phyloP scores from a whole-genome alignment of 2,329 filamentous ascomycete genomes.

The Ascochyta fabae region DNA sequence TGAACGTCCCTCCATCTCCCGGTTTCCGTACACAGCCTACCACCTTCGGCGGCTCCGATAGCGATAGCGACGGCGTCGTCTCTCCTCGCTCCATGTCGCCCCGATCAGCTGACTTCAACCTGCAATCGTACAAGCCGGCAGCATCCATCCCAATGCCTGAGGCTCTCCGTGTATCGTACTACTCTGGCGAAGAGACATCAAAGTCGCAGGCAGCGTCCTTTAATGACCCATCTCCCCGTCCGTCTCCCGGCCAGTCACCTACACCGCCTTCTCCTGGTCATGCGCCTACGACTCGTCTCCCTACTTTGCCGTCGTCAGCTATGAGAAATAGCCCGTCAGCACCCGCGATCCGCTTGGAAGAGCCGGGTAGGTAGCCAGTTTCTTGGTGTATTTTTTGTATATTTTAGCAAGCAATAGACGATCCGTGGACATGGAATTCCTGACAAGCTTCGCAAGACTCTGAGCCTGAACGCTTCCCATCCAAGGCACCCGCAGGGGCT shows the following conservation, averaged over 20 bases:
- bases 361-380: slow-evolving; percentile 43
- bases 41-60: slow-evolving; percentile 39
- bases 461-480: slow-evolving; percentile 12
- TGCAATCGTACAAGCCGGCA: slow-evolving; percentile 36
- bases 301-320: slow-evolving; percentile 33
- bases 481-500: neutral
- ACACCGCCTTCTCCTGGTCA: slow-evolving; percentile 34
- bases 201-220: slow-evolving; percentile 42
- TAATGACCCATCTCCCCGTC: slow-evolving; percentile 21
- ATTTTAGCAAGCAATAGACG: slow-evolving; percentile 36
- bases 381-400: slow-evolving; percentile 33
- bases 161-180: slow-evolving; percentile 34
- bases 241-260: slow-evolving; percentile 30
- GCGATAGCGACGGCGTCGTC: slow-evolving; percentile 30
- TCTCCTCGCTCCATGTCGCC: slow-evolving; percentile 36
- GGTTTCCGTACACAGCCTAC: slow-evolving; percentile 29
- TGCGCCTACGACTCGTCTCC: slow-evolving; percentile 33
- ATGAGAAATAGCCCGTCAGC: slow-evolving; percentile 27
- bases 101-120: slow-evolving; percentile 28
- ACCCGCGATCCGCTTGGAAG: slow-evolving; percentile 28
- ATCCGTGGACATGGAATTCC: slow-evolving; percentile 25
- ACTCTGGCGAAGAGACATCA: slow-evolving; percentile 22
- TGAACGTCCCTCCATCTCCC: slow-evolving; percentile 43
- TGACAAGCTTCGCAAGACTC: slow-evolving; percentile 33
- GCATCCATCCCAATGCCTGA: slow-evolving; percentile 36